Base-by-base conservation (phyloP, 2,329 filamentous ascomycete species). In the Eurotiales sp. region DNA sequence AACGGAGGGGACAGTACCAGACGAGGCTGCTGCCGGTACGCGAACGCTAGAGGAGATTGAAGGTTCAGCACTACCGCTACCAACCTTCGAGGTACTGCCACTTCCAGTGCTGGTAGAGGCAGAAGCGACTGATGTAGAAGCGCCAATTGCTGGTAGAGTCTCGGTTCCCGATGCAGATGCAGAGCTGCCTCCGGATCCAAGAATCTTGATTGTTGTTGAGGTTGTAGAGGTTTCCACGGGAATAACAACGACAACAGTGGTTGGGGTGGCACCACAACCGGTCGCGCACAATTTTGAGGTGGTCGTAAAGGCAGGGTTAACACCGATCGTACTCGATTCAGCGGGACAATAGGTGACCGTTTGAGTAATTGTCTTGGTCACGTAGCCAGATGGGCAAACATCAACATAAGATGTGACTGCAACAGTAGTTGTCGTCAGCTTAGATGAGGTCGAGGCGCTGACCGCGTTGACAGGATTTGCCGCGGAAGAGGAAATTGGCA, bases 321-420 rank as follows among this genome's bases (percentile, higher is more conserved):
- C 63, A 36, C 45, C 41, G 25, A 22, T 39, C n/a, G 65, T 59
- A 14, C 62, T 54, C 5, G 41, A 55, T 12, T 63, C 64, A 14
- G 60, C 64, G 3, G 69, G 66, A 54, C 66, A 71, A 47, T 67
- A 64, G 4, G 63, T 69, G 14, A 67, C 69, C 8, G 70, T 72
- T 40, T 66, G 62, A 1, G 68, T 69, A 3, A 66, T 66, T 2
- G 67, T 71, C 44, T 72, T 62, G 5, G 68, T 72, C 32, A 67
- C 72, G 56, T 69, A 72, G 5, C 72, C 72, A 22, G 69, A 71
- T 3, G 72, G 66, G 52, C 71, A 73, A 56, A 74, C 68, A 46
- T 69, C 65, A 7, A 65, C 64, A 54, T 73, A 73, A 15, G 68
- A 69, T 27, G 71, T 74, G 30, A 65, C 60, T 45, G 71, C 64